Conservation (phyloP, 805 yeast species). For the Metschnikowia kunwiensis region DNA sequence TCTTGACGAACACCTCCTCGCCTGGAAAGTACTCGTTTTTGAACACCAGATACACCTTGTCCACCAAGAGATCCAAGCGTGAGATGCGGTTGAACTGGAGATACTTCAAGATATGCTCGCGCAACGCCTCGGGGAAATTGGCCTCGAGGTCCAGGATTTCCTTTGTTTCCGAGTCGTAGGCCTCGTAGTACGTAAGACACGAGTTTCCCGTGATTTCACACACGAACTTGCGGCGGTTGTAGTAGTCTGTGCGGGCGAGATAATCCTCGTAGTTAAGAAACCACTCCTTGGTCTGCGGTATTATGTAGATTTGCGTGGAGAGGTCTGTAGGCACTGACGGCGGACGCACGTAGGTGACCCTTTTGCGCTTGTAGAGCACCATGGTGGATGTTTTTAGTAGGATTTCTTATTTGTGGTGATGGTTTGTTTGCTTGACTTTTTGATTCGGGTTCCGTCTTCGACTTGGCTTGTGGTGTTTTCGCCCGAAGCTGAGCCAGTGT, state of each 20-base stretch:
- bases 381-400: slow-evolving; percentile 26
- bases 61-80: slow-evolving; percentile 83
- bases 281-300: slow-evolving; percentile 88
- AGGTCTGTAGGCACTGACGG: slow-evolving; percentile 55
- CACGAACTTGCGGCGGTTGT: slow-evolving; percentile 73
- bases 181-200: slow-evolving; percentile 87
- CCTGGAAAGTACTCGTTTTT: slow-evolving; percentile 89
- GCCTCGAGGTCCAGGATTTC: slow-evolving; percentile 63
- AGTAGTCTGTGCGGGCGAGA: slow-evolving; percentile 67
- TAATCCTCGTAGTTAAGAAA: slow-evolving; percentile 75
- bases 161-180: slow-evolving; percentile 65
- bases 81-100: slow-evolving; percentile 80
- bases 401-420: too few species aligned
- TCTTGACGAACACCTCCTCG: slow-evolving; percentile 66
- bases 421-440: too few species aligned
- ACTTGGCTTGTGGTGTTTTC: too few species aligned
- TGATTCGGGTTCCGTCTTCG: too few species aligned
- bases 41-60: slow-evolving; percentile 74
- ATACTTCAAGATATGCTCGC: slow-evolving; percentile 85
- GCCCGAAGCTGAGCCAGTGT: too few species aligned
- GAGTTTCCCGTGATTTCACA: slow-evolving; percentile 96
- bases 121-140: slow-evolving; percentile 84
- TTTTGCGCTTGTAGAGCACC: slow-evolving; percentile 77
- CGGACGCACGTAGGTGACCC: slow-evolving; percentile 57
- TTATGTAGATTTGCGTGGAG: slow-evolving; percentile 69